Evolutionary conservation across 306 rosid genomes (phyloP), one percentile per base, ranked within the genome.

Genomic region (Luffa acutangula): DNA sequence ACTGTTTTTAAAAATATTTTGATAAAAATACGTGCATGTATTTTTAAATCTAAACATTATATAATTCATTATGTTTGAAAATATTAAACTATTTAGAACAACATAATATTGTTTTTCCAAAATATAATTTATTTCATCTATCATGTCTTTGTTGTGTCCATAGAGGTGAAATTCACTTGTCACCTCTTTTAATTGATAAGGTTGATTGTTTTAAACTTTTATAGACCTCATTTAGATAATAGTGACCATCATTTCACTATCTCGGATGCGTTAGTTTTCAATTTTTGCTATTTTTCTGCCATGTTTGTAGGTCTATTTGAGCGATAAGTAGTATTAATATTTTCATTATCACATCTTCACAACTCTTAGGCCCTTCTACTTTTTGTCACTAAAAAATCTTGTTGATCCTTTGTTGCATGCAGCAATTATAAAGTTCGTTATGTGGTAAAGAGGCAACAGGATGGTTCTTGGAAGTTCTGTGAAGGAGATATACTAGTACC

Each of bases 381-480:
- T 49, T 7, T 53, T 53, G 64, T 10, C 45, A 36, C 59, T 52
- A 1, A 36, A 75, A 52, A 52, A 46, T 17, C 39, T 8, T 12
- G 33, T 75, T 53, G 64, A 74, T 52, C 43, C 59, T 75, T 52
- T 17, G 78, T 52, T 3, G 25, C 9, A 9, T 34, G 84, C 93
- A 96, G 98, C 89, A 83, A 95, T 7, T 96, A 96, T 84, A 90
- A 83, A 84, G 96, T 89, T 82, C 90, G 86, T 79, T 96, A 96
- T 87, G 81, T 88, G 80, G 85, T 93, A 57, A 91, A 83, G 88
- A 89, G 85, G 84, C 96, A 88, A 83, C 90, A 87, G 48, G 96
- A 91, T 86, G 98, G 98, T 65, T 85, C 96, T n/a, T 96, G 99
- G 99, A 93, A 89, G 86, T 96, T 96, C 86, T 91, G 92, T 84